Evolutionary conservation across 2,329 filamentous ascomycete species (phyloP).

Genomic region (Fusarium sp.): DNA sequence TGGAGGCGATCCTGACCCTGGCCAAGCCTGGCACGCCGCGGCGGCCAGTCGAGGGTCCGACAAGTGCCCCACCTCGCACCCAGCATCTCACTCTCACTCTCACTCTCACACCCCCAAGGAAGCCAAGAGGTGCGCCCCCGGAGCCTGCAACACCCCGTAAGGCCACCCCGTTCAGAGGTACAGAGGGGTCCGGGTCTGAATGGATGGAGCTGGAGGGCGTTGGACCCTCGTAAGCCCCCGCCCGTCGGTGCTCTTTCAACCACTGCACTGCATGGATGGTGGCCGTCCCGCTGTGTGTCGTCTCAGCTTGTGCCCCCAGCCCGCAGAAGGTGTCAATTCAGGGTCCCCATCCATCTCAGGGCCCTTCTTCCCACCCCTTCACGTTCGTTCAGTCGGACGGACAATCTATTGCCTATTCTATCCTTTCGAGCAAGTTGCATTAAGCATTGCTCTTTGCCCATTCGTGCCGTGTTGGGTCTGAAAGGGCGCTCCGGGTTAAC

Average conservation of each 20-base stretch:
- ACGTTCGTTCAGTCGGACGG: neutral
- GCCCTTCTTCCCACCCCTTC: slow-evolving; percentile 16
- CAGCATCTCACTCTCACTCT: neutral
- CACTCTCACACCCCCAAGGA: neutral
- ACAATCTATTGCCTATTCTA: slow-evolving; percentile 35
- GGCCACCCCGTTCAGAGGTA: slow-evolving; percentile 7
- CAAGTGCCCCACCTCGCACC: slow-evolving; percentile 17
- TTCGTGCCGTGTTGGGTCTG: slow-evolving; percentile 3
- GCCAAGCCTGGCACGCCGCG: slow-evolving; percentile 24
- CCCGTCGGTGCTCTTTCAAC: slow-evolving; percentile 18
- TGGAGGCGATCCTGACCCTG: slow-evolving; percentile 39
- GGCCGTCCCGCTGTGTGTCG: slow-evolving; percentile 15
- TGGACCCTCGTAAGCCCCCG: slow-evolving; percentile 26
- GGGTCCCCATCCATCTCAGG: slow-evolving; percentile 30
- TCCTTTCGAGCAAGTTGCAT: slow-evolving; percentile 24
- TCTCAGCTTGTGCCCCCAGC: slow-evolving; percentile 17
- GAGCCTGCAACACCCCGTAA: slow-evolving; percentile 8
- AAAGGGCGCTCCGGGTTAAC: slow-evolving; percentile 1
- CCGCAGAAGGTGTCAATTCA: slow-evolving; percentile 41
- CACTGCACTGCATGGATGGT: slow-evolving; percentile 7
- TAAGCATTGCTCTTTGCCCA: slow-evolving; percentile 9
- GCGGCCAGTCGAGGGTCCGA: slow-evolving; percentile 2
- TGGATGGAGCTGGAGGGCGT: slow-evolving; percentile 1
- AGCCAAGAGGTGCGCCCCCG: neutral
- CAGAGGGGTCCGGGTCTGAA: slow-evolving; percentile 14